These are phyloP conservation scores for Saturnispora zaruensis DNA, from an alignment of 805 yeast species.

Conservation along the genomic window DNA sequence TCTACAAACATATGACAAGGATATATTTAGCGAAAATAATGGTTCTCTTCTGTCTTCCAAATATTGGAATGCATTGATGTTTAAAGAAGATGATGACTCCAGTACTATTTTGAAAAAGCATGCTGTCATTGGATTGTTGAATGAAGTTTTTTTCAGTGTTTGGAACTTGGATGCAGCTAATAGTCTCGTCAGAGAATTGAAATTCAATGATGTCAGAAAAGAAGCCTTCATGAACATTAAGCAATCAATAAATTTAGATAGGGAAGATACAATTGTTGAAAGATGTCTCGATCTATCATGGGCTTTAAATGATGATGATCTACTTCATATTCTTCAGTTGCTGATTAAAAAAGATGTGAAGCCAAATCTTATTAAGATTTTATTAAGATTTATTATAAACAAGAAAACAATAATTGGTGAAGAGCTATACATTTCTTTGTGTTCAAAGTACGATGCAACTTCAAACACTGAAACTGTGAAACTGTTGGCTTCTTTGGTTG, in stretches of 20 bases:
- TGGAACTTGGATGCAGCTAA: conserved; percentile 3
- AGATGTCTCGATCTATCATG: conserved; percentile 17
- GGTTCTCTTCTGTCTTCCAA: conserved; percentile 16
- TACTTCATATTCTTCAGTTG: conserved; percentile 4
- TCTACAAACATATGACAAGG: conserved; percentile 15
- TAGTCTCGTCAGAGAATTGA: not conserved
- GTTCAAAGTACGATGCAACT: not conserved
- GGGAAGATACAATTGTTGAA: not conserved
- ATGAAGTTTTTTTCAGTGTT: conserved; percentile 21
- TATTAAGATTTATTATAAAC: not conserved
- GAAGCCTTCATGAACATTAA: not conserved
- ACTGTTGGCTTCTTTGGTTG: conserved; percentile 3
- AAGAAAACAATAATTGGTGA: not conserved
- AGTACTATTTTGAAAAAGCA: conserved; percentile 8
- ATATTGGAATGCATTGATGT: conserved; percentile 21
- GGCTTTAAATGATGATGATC: conserved; percentile 12
- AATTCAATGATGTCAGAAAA: not conserved
- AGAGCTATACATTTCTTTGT: not conserved
- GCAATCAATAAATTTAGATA: not conserved
- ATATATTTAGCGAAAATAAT: not conserved
- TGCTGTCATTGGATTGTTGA: conserved; percentile 20
- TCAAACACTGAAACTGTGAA: not conserved
- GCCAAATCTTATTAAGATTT: not conserved
- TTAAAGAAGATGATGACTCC: conserved; percentile 5
- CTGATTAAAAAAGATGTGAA: not conserved